Percentiles rank a stretch among this genome's conserved stretches.
Evolutionary conservation across 164 flowering plant genomes (phyloP).

Genomic region (Kingdonia uniflora): DNA sequence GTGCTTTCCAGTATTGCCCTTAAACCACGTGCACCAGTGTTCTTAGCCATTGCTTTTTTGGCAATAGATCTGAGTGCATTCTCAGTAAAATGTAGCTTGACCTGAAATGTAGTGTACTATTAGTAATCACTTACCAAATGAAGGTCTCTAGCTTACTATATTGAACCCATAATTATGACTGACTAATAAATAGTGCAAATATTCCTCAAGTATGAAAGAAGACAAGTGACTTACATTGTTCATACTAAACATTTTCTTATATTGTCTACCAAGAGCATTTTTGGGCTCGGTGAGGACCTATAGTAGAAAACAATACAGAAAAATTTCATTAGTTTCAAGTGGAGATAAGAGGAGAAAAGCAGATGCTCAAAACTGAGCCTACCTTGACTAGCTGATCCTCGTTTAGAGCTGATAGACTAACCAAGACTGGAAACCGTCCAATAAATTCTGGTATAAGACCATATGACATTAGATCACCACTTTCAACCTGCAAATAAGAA

Average conservation of each 20-base stretch:
- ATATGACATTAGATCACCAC: conserved; percentile 87
- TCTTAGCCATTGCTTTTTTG: conserved; percentile 78
- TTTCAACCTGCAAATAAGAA: conserved; percentile 67
- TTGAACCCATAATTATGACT: too few species aligned
- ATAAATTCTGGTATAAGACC: conserved; percentile 98
- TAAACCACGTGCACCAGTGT: conserved; percentile 98
- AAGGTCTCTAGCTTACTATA: too few species aligned
- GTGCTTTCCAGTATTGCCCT: conserved; percentile 74
- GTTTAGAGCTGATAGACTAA: conserved; percentile 80
- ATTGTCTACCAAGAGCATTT: conserved; percentile 97
- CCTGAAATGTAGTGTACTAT: too few species aligned
- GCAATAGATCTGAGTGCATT: conserved; percentile 72
- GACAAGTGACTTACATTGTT: conserved; percentile 40
- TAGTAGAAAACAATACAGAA: neutral
- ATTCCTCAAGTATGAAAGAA: too few species aligned
- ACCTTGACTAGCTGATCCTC: conserved; percentile 98
- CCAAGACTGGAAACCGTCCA: conserved; percentile 94
- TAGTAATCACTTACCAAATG: too few species aligned
- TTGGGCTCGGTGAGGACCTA: conserved; percentile 91
- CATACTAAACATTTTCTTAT: conserved; percentile 89
- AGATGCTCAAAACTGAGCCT: neutral
- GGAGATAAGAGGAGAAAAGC: neutral
- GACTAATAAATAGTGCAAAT: too few species aligned
- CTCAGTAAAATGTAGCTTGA: conserved; percentile 66
- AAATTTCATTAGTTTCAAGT: neutral